Conservation (phyloP, 2,329 filamentous ascomycete species). For the Ascosphaera acerosa region DNA sequence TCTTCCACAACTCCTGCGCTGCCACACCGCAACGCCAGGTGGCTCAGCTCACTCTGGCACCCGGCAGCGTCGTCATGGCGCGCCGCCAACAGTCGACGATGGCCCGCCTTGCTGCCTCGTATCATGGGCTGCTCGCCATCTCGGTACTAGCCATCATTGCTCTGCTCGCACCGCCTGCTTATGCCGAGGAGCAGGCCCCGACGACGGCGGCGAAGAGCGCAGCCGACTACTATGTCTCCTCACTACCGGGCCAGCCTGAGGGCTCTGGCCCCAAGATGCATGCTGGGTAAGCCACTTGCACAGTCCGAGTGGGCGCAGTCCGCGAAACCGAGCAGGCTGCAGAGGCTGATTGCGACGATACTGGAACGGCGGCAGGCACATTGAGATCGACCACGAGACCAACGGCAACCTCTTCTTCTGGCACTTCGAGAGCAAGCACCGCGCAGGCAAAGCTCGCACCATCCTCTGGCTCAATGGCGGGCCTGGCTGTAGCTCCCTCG, state of each 20-base stretch:
- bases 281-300: slow-evolving; percentile 81
- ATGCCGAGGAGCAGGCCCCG: no score
- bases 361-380: slow-evolving; percentile 47
- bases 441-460: slow-evolving; percentile 70
- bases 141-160: no score
- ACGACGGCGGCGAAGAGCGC: no score
- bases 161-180: no score
- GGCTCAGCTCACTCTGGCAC: no score
- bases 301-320: no score
- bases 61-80: no score
- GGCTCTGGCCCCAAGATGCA: slow-evolving; percentile 82
- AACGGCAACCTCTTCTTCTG: slow-evolving; percentile 97
- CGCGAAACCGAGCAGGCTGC: not conserved
- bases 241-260: slow-evolving; percentile 60
- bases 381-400: slow-evolving; percentile 61
- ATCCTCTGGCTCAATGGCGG: slow-evolving; percentile 96
- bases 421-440: slow-evolving; percentile 90
- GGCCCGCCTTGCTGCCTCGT: no score
- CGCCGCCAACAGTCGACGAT: no score
- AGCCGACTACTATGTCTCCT: slow-evolving; percentile 72
- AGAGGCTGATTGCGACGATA: not conserved
- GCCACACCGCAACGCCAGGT: no score
- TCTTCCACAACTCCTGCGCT: no score
- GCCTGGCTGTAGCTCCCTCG: slow-evolving; percentile 90
- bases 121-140: no score